phyloP scores from a whole-genome alignment of 345 rosid genomes.

The Excoecaria agallocha region DNA sequence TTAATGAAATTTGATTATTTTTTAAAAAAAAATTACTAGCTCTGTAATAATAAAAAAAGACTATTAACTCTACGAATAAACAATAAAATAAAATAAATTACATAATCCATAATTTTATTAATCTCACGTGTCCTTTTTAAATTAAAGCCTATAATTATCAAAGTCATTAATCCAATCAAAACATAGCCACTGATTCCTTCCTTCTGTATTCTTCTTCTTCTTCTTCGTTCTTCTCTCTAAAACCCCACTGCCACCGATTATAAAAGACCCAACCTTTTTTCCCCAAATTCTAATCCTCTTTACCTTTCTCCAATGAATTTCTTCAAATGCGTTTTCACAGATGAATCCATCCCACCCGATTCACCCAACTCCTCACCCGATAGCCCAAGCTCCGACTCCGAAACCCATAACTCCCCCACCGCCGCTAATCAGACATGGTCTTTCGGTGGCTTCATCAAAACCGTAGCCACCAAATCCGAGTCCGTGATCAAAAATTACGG shows the following conservation, averaged over 20 bases:
- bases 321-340: conserved; percentile 62
- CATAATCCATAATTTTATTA: too few relatives aligned
- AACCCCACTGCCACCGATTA: not conserved
- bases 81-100: too few relatives aligned
- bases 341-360: conserved; percentile 38
- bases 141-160: too few relatives aligned
- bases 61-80: too few relatives aligned
- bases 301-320: conserved; percentile 51
- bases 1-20: too few relatives aligned
- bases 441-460: conserved; percentile 50
- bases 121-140: too few relatives aligned
- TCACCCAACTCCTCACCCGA: conserved; percentile 23
- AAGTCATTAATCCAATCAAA: too few relatives aligned
- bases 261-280: not conserved
- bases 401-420: not conserved
- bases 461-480: conserved; percentile 55
- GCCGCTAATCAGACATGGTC: conserved; percentile 39
- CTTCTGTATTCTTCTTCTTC: not conserved
- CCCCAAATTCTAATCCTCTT: not conserved
- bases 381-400: conserved; percentile 9
- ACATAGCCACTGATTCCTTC: not conserved
- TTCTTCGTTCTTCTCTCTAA: not conserved
- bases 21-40: too few relatives aligned
- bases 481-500: conserved; percentile 68
- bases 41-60: too few relatives aligned